These are phyloP conservation scores for Achaetomium macrosporum DNA, from an alignment of 2,329 filamentous ascomycete genomes.

Conservation along the genomic window DNA sequence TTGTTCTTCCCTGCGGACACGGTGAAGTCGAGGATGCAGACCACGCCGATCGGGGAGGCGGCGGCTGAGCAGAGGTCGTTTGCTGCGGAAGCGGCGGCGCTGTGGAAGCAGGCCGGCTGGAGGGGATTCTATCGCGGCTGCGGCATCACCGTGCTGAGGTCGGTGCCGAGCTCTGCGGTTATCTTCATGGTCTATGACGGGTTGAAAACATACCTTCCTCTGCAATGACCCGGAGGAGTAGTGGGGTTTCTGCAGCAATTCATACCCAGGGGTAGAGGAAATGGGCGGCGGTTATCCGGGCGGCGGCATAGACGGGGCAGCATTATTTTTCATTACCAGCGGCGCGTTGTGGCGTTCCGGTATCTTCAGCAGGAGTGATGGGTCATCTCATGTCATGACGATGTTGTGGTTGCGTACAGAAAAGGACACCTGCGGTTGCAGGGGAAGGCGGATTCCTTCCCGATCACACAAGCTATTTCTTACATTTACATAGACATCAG, in stretches of 20 bases:
- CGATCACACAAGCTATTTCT: no score
- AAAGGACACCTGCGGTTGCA: background rate
- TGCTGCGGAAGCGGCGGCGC: constrained; percentile 58
- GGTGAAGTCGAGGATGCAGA: constrained; percentile 96
- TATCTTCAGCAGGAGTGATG: background rate
- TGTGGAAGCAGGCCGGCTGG: constrained; percentile 81
- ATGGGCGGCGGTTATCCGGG: background rate
- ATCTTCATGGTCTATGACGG: constrained; percentile 96
- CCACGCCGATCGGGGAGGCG: constrained; percentile 59
- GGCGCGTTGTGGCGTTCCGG: constrained; percentile 13
- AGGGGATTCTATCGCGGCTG: constrained; percentile 88
- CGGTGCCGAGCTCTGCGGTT: constrained; percentile 92
- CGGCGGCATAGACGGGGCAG: background rate
- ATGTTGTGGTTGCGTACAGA: background rate
- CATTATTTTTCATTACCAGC: constrained; percentile 11
- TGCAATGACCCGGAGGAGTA: constrained; percentile 30
- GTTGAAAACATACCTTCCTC: constrained; percentile 62
- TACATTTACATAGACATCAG: no score
- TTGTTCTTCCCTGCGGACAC: constrained; percentile 96
- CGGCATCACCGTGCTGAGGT: constrained; percentile 82
- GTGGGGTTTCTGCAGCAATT: background rate
- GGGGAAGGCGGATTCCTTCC: no score
- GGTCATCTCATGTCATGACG: background rate
- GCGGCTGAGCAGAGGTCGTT: constrained; percentile 62
- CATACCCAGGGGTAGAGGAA: background rate